Evolutionary conservation across 805 yeast species (phyloP).

Genomic region (Ogataea thermomethanolica): DNA sequence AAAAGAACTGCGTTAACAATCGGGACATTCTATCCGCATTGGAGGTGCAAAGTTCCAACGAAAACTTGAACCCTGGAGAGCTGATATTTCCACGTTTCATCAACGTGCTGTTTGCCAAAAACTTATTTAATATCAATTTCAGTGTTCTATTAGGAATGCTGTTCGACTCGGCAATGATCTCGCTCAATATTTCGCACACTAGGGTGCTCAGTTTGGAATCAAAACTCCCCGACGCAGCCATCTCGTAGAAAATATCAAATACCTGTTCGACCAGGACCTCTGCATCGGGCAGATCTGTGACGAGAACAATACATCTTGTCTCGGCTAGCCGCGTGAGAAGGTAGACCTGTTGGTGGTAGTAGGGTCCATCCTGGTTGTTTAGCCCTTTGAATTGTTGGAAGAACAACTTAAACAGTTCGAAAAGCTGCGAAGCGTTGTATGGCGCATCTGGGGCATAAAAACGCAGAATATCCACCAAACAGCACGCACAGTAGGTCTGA

Average conservation of each 20-base stretch:
- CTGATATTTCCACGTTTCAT: constrained; percentile 27
- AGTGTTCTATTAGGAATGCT: constrained; percentile 58
- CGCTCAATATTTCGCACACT: constrained; percentile 69
- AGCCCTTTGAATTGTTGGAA: constrained; percentile 58
- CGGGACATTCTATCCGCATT: constrained; percentile 74
- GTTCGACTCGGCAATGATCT: constrained; percentile 68
- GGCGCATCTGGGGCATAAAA: constrained; percentile 91
- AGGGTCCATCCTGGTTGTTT: constrained; percentile 49
- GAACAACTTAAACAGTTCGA: constrained; percentile 63
- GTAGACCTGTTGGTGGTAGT: constrained; percentile 59
- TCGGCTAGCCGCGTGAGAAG: constrained; percentile 68
- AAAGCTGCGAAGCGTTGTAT: constrained; percentile 58
- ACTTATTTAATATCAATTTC: constrained; percentile 61
- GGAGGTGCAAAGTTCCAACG: constrained; percentile 62
- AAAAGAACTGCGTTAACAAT: constrained; percentile 71
- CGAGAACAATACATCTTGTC: constrained; percentile 67
- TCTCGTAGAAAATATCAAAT: constrained; percentile 61
- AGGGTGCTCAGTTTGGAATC: constrained; percentile 55
- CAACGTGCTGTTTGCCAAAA: constrained; percentile 37
- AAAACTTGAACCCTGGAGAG: constrained; percentile 62
- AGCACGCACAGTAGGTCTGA: constrained; percentile 66
- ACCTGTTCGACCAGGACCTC: constrained; percentile 49
- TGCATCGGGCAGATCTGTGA: constrained; percentile 70
- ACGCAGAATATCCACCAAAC: constrained; percentile 71
- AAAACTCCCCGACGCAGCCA: constrained; percentile 42